Base-by-base conservation (phyloP, 2,329 filamentous ascomycete species). In the Cladophialophora bantiana region DNA sequence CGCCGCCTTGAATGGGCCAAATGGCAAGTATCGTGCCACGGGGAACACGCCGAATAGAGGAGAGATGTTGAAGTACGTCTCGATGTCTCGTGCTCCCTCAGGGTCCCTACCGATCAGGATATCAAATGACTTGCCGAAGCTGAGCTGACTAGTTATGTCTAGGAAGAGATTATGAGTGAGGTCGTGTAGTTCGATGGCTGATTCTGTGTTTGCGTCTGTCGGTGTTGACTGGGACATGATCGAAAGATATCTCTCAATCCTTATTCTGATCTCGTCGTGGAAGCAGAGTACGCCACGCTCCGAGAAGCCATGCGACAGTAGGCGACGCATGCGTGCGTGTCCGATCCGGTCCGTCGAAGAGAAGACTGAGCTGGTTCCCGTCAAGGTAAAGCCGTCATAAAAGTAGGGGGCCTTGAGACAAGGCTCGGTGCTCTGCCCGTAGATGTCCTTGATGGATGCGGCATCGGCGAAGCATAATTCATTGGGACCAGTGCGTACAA, bases 261-360 rank as follows among this genome's bases (percentile, higher is more conserved):
- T 78, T 2, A 74, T 77, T 15, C 81, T 70, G 59, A 83, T 80
- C 50, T 80, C 79, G 67, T 77, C 78, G 71, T 84, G 83, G 59
- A 83, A 73, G 34, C 74, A 78, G 63, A 80, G 79, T 34, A 79
- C 69, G 0, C 76, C 76, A 40, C 71, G 73, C 26, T 75, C 74
- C 6, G 80, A 81, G 67, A 83, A 83, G 0, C 77, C 78, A 59
- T 78, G 75, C 0, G 76, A 74, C 10, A 83, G 62, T 1, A 77
- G 70, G 0, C 75, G 70, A 31, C 79, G 75, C n/a, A 74, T 63
- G 4, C 70, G 64, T 7, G 66, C 56, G 57, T 78, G 76, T 2
- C 74, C 63, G 15, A 62, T 62, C 13, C 63, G 59, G 32, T 70
- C 64, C 10, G 64, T 70, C 15, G 31, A 18, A 52, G 57, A 58